phyloP scores from a whole-genome alignment of 176 grass and related monocot species.

The Hyparrhenia diplandra region DNA sequence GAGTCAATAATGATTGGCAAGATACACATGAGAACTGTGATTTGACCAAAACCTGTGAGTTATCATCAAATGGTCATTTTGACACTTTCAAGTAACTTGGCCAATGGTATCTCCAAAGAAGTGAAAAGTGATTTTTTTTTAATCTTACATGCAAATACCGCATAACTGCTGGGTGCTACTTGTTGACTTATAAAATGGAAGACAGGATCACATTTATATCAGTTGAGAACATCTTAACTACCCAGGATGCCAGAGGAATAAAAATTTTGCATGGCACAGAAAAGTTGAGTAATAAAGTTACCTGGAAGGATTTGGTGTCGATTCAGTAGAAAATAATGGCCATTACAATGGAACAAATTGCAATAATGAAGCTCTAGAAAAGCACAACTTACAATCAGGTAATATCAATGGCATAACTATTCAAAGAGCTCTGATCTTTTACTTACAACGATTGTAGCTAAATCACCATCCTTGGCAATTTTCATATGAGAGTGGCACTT shows the following conservation, averaged over 20 bases:
- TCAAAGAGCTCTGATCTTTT: background rate
- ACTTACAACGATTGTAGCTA: conserved; percentile 70
- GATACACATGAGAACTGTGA: background rate
- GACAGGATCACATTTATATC: background rate
- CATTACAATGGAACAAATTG: conserved; percentile 76
- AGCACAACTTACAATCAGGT: background rate
- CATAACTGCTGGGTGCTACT: background rate
- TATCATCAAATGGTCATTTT: background rate
- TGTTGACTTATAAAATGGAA: background rate
- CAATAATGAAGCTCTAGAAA: conserved; percentile 84
- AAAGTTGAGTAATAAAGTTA: conserved; percentile 19
- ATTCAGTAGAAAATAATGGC: conserved; percentile 93
- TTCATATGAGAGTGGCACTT: conserved; percentile 59
- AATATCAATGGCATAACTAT: background rate
- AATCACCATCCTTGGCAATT: conserved; percentile 43
- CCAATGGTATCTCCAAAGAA: background rate
- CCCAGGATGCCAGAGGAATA: background rate
- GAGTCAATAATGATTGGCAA: background rate
- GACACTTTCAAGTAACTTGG: background rate
- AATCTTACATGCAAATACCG: background rate
- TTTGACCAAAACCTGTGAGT: background rate
- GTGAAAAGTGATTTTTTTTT: background rate
- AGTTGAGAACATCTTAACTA: background rate
- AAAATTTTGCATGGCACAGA: background rate
- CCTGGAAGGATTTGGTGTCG: conserved; percentile 72